Base-by-base conservation (phyloP, 2,329 filamentous ascomycete species). In the Trichoderma citrinoviride region DNA sequence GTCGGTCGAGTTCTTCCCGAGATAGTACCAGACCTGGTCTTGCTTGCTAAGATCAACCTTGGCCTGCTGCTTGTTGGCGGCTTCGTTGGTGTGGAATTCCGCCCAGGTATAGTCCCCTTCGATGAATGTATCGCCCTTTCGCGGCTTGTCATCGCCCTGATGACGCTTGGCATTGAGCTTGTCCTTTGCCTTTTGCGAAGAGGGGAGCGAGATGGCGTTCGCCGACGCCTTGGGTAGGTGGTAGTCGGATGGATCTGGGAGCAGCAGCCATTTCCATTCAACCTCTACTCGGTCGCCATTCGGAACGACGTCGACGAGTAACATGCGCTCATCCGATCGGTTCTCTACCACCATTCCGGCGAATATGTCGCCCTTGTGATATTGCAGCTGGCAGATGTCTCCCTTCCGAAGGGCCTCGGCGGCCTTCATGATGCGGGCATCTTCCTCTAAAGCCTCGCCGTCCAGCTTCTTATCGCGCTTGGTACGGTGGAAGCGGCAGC, bases 311-410 rank as follows among this genome's bases (percentile, higher is more conserved):
- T 96, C 91, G 46, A 98, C 77, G 29, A 97, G 81, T 23, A 96
- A 78, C 64, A 84, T 90, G 73, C 90, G 85, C 78, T 97, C 94
- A 61, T 86, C 86, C 19, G 79, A 79, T 66, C 91, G 83, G 70
- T 97, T 98, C 78, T 97, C 91, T 25, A 95, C 83, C 54, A 99
- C 89, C 61, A 92, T 82, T 60, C 93, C 95, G 43, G 93, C 95
- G 77, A 96, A 96, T 47, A 98, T 95, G 64, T 98, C 92, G 43
- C 91, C 88, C 74, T 88, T 86, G 77, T 90, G 81, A 74, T 90
- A 90, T 76, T 99, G 95, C 73, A 95, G 85, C 75, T 99, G 95
- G 68, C 95, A 90, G 37, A 94, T 85, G 62, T 95, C 90, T 65
- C 91, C 90, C 66, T 83, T 80, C 71, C 88, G 85, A 65, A 97